Evolutionary conservation across 495 filamentous ascomycete species (phyloP), one percentile per base, ranked within the genome.

Genomic region (Xylaria sp.): DNA sequence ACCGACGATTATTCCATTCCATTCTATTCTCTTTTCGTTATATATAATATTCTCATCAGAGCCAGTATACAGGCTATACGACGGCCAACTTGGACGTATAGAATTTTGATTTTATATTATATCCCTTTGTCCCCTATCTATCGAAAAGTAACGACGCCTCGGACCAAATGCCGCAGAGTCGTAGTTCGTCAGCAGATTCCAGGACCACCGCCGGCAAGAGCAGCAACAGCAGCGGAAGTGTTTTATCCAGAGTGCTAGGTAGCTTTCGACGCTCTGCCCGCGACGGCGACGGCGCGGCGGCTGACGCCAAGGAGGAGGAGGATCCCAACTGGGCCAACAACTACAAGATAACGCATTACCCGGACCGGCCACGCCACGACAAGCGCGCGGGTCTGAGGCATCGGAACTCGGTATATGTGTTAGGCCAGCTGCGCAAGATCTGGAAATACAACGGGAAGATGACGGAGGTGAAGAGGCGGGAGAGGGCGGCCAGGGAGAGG

Each of bases 281-380:
- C 40, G 65, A 72, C 21, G 58, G 29, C 67, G 57, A 46, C 48
- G 48, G 52, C 21, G 24, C 40, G 0, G 52, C 37, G 0, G 52
- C 37, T 29, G 53, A 65, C 19, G n/a, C 33, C 48, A 44, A 55
- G 57, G 35, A 55, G 57, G 35, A 55, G 57, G 35, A 62, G 43
- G 70, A 65, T 43, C 46, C 63, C 2, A 55, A 71, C 67, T 74
- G 73, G 75, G 44, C 62, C 0, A 46, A 70, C 1, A 72, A 40
- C 65, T 77, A 72, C 44, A 41, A 72, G 61, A 69, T 69, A 33
- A 74, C 69, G 33, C 76, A 78, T 33, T 55, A 40, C 17, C 74
- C 76, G 1, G 76, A 78, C 69, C 71, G 76, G 6, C 76, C 74
- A 17, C 57, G 5, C 3, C 63, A 68, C 19, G 73, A 76, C 43